A percentile compares a stretch with the other conserved stretches of the same genome.
phyloP scores from a whole-genome alignment of 1,284 basidiomycete species.

The Somion occarium region DNA sequence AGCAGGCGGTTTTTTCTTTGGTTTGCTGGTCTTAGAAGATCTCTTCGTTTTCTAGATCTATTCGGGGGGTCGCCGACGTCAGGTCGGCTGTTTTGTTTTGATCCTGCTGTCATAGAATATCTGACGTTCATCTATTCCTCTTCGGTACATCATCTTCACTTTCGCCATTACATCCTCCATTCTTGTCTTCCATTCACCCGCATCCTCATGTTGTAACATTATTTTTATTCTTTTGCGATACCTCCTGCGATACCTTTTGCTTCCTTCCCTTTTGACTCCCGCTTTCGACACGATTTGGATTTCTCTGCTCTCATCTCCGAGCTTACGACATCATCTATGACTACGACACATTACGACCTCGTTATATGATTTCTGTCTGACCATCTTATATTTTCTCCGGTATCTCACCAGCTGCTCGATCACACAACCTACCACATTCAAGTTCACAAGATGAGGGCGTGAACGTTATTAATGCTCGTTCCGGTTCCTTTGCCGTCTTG shows the following conservation, averaged over 20 bases:
- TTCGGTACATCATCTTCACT: neutral
- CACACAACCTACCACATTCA: no score
- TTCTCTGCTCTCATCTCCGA: neutral
- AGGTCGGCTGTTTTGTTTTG: neutral
- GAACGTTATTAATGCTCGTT: no score
- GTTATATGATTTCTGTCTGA: neutral
- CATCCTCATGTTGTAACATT: neutral
- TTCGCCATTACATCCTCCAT: neutral
- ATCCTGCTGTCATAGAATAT: neutral
- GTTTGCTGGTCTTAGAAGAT: neutral
- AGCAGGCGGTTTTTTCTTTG: neutral
- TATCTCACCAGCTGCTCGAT: no score
- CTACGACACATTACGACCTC: neutral
- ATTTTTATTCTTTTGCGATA: neutral
- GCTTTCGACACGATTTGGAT: neutral
- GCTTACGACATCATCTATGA: neutral
- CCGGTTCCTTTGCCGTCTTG: no score
- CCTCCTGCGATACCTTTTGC: neutral
- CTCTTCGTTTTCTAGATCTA: neutral
- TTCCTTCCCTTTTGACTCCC: neutral
- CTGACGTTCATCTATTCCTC: neutral
- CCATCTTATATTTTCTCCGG: no score
- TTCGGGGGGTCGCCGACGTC: neutral
- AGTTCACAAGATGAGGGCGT: no score
- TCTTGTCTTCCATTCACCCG: neutral